Evolutionary conservation across 2,329 filamentous ascomycete species (phyloP).

Genomic region (Ciborinia camelliae): DNA sequence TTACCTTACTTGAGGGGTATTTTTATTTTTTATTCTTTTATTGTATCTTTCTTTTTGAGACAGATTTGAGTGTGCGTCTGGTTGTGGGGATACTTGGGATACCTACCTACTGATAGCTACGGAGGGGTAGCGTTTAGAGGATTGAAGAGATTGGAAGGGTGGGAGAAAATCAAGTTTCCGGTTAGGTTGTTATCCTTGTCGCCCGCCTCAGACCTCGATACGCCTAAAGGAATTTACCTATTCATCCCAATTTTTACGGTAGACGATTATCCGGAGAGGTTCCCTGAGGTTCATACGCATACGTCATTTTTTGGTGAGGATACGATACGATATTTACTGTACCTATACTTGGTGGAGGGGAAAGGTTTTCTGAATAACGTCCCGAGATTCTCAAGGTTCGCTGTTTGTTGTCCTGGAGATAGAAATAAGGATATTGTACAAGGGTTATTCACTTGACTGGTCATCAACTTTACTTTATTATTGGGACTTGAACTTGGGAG

Average conservation of each 20-base stretch:
- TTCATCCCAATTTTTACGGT: not conserved
- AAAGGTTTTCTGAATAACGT: not conserved
- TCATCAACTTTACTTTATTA: not conserved
- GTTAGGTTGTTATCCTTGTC: slow-evolving; percentile 4
- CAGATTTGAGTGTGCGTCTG: too few relatives aligned
- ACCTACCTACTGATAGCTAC: too few relatives aligned
- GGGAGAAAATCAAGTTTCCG: slow-evolving; percentile 1
- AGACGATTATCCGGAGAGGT: not conserved
- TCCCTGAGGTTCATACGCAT: not conserved
- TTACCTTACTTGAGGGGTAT: too few relatives aligned
- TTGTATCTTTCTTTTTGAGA: too few relatives aligned
- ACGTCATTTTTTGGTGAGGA: not conserved
- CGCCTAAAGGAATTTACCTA: too few relatives aligned
- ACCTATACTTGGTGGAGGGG: not conserved
- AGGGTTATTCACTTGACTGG: not conserved
- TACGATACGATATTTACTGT: not conserved
- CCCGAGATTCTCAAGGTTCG: not conserved
- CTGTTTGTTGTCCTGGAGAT: not conserved
- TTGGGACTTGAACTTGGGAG: not conserved
- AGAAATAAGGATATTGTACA: not conserved
- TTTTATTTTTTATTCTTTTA: too few relatives aligned
- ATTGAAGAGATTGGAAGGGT: not conserved
- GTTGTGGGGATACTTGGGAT: too few relatives aligned
- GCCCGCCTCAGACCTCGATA: too few relatives aligned
- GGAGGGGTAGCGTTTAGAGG: too few relatives aligned